phyloP scores from a whole-genome alignment of 2,329 filamentous ascomycete genomes.

The Immersiporthe knoxdaviesiana region DNA sequence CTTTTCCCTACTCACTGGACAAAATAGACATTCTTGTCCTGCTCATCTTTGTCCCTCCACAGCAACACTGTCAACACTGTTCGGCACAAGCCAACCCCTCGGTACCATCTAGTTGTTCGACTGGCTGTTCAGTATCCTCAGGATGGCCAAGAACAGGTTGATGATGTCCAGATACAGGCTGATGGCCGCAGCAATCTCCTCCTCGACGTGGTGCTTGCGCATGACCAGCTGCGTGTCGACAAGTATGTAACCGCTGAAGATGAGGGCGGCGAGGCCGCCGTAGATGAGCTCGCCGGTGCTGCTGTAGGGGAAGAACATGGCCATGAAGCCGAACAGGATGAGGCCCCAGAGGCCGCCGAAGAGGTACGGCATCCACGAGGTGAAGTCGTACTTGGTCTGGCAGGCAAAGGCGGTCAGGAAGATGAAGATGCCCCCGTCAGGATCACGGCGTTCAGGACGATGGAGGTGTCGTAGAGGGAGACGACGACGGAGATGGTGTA shows the following conservation, averaged over 20 bases:
- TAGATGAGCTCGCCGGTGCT: constrained; percentile 85
- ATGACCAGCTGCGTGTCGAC: constrained; percentile 96
- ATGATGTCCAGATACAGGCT: constrained; percentile 95
- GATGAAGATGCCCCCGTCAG: constrained; percentile 85
- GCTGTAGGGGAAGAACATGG: constrained; percentile 82
- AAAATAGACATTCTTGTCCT: constrained; percentile 4
- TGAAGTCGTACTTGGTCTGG: constrained; percentile 98
- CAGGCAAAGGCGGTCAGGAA: constrained; percentile 87
- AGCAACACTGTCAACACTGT: not conserved
- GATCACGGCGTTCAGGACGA: constrained; percentile 88
- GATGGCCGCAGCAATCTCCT: constrained; percentile 95
- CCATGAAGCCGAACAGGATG: constrained; percentile 91
- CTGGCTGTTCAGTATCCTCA: constrained; percentile 95
- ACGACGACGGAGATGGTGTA: constrained; percentile 93
- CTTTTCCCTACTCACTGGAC: not conserved
- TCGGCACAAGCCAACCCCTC: not conserved
- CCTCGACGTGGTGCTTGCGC: constrained; percentile 95
- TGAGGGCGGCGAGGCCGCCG: constrained; percentile 76
- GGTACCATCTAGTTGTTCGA: constrained; percentile 73
- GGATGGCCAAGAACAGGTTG: constrained; percentile 94
- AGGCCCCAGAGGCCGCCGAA: constrained; percentile 89
- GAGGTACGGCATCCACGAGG: constrained; percentile 93
- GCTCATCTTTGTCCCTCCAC: not conserved
- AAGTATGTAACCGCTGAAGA: constrained; percentile 94
- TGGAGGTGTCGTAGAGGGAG: constrained; percentile 80